These are phyloP conservation scores for Chrysosporium keratinophilum DNA, from an alignment of 2,329 filamentous ascomycete genomes.

Conservation along the genomic window DNA sequence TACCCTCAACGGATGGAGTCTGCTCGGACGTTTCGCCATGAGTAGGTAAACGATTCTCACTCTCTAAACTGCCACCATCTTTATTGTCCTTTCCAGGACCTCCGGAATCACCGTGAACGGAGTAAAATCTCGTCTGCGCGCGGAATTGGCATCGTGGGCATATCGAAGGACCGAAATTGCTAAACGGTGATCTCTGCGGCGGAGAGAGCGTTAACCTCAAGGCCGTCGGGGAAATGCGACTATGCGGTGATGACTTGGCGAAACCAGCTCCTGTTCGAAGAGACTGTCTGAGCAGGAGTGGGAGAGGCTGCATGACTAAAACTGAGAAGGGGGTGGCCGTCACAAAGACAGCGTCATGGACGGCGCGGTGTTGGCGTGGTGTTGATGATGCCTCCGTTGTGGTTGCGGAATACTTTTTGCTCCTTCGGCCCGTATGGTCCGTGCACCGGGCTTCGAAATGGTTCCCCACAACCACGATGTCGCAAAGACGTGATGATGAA, in stretches of 20 bases:
- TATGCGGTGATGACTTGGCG: slow-evolving; percentile 20
- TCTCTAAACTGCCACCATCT: background rate
- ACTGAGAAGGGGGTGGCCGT: background rate
- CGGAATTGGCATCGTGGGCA: slow-evolving; percentile 38
- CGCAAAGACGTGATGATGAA: background rate
- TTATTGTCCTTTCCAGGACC: slow-evolving; percentile 1
- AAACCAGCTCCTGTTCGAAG: slow-evolving; percentile 16
- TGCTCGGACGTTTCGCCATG: background rate
- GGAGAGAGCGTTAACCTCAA: background rate
- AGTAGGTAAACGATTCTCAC: background rate
- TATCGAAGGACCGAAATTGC: slow-evolving; percentile 22
- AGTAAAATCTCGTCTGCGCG: slow-evolving; percentile 22
- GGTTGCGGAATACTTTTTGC: slow-evolving; percentile 2
- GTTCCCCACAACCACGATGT: background rate
- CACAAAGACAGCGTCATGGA: slow-evolving; percentile 13
- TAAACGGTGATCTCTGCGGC: background rate
- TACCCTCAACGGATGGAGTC: background rate
- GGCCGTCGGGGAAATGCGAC: background rate
- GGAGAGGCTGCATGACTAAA: slow-evolving; percentile 31
- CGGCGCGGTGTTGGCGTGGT: background rate
- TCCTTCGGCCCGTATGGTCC: background rate
- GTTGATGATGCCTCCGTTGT: slow-evolving; percentile 1
- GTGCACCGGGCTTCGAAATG: background rate
- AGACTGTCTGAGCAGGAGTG: slow-evolving; percentile 32
- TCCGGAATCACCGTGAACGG: slow-evolving; percentile 20